Evolutionary conservation across 139 green algal genomes (phyloP), one percentile per base, ranked within the genome.

Genomic region (Chlamydomonas sp.): DNA sequence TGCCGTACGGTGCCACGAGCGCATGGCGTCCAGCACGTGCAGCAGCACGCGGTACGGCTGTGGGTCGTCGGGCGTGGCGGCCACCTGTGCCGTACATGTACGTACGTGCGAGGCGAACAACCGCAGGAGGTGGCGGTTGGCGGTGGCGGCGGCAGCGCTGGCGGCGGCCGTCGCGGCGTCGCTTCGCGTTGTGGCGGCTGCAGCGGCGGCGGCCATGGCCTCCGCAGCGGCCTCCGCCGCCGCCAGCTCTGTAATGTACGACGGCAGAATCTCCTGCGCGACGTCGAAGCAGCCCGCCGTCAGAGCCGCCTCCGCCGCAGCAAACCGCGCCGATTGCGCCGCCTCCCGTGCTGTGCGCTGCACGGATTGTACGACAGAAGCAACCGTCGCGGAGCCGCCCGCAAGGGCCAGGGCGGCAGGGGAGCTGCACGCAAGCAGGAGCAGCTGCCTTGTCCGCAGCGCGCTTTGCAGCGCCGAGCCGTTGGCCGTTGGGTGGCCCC

Each of bases 201-300:
- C 31, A 49, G 31, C 31, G 31, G 31, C 31, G 31, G 31, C 31
- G 31, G 31, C 31, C 17, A 75, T 6, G 6, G 18, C 69, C 69
- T 75, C 69, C 9, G 7, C 69, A 15, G 49, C 69, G 17, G 12
- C 69, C 9, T 31, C 69, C 17, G 31, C 16, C 9, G 9, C 69
- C 9, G 69, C 1, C 69, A 73, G 67, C 67, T 73, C 67, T 20
- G 67, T 2, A 8, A 4, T 14, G 59, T 60, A 59, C 31, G 79
- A 57, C 59, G 82, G 71, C 71, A 86, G 82, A 10, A 61, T 20
- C 82, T 86, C 82, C 18, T n/a, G 20, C 61, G 82, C 82, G 3
- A 10, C 63, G 61, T 86, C 82, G 2, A 14, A 4, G 69, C 82
- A 86, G 12, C 82, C 82, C 0, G 12, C 61, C 2, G 2, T 0